A percentile compares a stretch with the other conserved stretches of the same genome.
These are phyloP conservation scores for Nicotiana attenuata DNA, from an alignment of 257 asterid genomes.

Conservation along the genomic window DNA sequence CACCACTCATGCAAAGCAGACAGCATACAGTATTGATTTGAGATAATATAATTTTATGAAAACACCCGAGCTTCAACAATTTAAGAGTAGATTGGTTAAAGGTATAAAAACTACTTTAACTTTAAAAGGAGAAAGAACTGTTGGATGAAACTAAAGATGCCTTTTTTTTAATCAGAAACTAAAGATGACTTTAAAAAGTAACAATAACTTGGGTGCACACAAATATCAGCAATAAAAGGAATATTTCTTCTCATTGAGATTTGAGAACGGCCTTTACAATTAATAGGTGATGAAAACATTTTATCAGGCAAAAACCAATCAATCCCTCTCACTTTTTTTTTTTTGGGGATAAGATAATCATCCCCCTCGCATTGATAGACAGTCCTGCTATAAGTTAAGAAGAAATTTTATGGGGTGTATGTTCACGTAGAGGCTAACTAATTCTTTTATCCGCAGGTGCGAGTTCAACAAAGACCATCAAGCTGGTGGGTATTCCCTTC, in stretches of 20 bases:
- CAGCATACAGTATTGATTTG: not conserved
- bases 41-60: not conserved
- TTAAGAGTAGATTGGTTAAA: not conserved
- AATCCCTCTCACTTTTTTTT: not conserved
- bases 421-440: not conserved
- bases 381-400: not conserved
- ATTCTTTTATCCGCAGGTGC: not conserved
- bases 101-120: not conserved
- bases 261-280: not conserved
- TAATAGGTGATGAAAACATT: not conserved
- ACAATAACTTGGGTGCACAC: not conserved
- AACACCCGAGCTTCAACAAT: not conserved
- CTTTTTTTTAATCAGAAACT: not conserved
- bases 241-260: not conserved
- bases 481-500: not conserved
- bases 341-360: not conserved
- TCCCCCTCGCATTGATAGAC: not conserved
- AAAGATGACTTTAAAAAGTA: not conserved
- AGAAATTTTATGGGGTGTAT: not conserved
- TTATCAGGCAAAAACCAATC: not conserved
- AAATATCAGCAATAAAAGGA: not conserved
- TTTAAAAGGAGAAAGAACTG: not conserved
- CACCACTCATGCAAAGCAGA: not conserved
- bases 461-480: not conserved
- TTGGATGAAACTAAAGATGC: not conserved